Percentiles rank a stretch among this genome's conserved stretches.
Conservation (phyloP, 768 basidiomycete species). For the Sporobolomyces pararoseus region DNA sequence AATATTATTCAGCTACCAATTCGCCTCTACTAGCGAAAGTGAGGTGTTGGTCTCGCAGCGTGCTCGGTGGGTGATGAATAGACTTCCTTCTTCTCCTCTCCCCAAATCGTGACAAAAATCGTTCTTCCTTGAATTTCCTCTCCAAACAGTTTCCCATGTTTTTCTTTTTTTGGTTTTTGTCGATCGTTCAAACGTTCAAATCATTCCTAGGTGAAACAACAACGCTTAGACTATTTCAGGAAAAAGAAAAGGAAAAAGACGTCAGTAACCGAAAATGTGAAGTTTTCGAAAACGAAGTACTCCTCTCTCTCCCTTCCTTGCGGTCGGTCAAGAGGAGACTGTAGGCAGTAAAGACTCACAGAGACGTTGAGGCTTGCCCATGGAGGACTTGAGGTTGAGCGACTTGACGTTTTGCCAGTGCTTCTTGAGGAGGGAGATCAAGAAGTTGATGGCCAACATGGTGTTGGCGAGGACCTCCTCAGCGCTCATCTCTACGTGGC, state of each 20-base stretch:
- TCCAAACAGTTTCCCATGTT: too few relatives aligned
- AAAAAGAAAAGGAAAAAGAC: too few relatives aligned
- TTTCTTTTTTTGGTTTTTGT: too few relatives aligned
- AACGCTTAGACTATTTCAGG: too few relatives aligned
- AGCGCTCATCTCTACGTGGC: constrained; percentile 94
- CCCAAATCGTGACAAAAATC: constrained; percentile 1
- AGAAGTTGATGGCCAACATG: constrained; percentile 99
- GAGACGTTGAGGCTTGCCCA: constrained; percentile 96
- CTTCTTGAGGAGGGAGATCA: constrained; percentile 98
- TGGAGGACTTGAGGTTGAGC: constrained; percentile 95
- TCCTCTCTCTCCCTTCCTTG: too few relatives aligned
- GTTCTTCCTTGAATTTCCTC: too few relatives aligned
- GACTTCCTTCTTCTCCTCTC: constrained; percentile 1
- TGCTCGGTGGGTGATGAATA: constrained; percentile 15
- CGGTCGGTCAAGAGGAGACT: not conserved
- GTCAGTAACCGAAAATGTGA: too few relatives aligned
- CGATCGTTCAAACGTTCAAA: too few relatives aligned
- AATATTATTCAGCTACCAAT: constrained; percentile 22
- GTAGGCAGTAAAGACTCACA: constrained; percentile 47
- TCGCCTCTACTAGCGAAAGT: constrained; percentile 18
- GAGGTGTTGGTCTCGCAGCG: constrained; percentile 25
- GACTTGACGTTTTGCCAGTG: constrained; percentile 97
- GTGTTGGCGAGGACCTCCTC: constrained; percentile 95
- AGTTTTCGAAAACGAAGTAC: too few relatives aligned
- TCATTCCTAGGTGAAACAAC: constrained; percentile 19